A percentile compares a stretch with the other conserved stretches of the same genome.
These are phyloP conservation scores for Euphorbia corollata DNA, from an alignment of 441 rosid species.

Conservation along the genomic window DNA sequence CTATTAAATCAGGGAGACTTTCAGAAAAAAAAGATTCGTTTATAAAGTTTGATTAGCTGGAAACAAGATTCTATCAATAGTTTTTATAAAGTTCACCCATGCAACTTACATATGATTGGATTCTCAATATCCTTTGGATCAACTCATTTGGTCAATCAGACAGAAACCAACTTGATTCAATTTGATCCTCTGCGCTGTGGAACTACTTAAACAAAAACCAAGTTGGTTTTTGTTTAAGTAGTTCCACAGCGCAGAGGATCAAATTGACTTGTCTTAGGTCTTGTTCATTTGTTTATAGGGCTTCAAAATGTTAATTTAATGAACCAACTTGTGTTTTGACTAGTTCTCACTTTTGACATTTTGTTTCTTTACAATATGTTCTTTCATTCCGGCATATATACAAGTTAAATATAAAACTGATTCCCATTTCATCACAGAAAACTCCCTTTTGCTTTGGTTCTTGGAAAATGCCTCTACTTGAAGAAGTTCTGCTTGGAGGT, in stretches of 20 bases:
- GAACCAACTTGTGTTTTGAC: no score
- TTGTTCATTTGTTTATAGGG: not conserved
- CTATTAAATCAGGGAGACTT: not conserved
- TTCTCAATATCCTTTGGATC: not conserved
- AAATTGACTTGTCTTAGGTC: not conserved
- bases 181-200: not conserved
- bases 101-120: not conserved
- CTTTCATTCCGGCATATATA: no score
- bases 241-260: not conserved
- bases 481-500: not conserved
- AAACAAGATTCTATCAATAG: not conserved
- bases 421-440: not conserved
- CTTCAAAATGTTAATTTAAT: no score
- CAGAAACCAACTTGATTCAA: not conserved
- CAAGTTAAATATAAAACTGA: not conserved
- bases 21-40: not conserved
- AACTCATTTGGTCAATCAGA: not conserved
- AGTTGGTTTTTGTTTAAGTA: not conserved
- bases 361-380: no score
- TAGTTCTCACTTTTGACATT: no score
- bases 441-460: no score
- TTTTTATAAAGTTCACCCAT: not conserved
- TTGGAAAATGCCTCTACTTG: not conserved
- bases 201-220: not conserved
- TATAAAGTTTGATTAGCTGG: not conserved